Evolutionary conservation across 208 protist genomes (phyloP), one percentile per base, ranked within the genome.

Genomic region (Wallacemonas sp.): DNA sequence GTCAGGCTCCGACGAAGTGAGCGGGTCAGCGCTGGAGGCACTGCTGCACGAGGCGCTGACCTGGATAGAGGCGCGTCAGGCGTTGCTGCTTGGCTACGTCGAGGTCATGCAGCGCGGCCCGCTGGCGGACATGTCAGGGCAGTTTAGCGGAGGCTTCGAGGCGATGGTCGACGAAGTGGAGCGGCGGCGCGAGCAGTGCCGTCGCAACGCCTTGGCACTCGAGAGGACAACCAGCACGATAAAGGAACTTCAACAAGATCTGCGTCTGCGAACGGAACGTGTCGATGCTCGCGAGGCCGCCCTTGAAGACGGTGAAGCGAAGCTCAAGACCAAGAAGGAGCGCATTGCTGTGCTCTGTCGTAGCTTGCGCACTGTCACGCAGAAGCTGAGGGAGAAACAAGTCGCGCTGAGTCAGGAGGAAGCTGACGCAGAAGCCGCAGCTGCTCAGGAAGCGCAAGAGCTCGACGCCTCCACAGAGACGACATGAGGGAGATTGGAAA

Each of bases 201-300:
- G 44, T 2, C 79, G 80, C 60, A 84, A 77, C 54, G 77, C 75
- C 2, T 28, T 56, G 31, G 77, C 77, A 15, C 64, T 90, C 22
- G 80, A 86, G 59, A 42, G 79, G 19, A 90, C 84, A 9, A 86
- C 77, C 9, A 77, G 65, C 34, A 82, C 80, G 14, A 86, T 90
- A 36, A 75, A 70, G 21, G 42, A 59, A 8, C 68, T 90, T 26
- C 76, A 86, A 68, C 60, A 78, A 17, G 80, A 82, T 14, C 39
- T 86, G 62, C 68, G 64, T 0, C 34, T 53, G 26, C 62, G 70
- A 28, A 53, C 70, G 30, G 68, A 70, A 30, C 51, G 46, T n/a
- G 44, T 79, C 12, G 36, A 47, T 24, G 27, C 61, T 19, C 47
- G 64, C 3, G 68, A 81, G 31, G 47, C 36, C 1, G 66, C 39